Percentiles rank a stretch among this genome's conserved stretches.
These are phyloP conservation scores for Podospora tetraspora DNA, from an alignment of 495 filamentous ascomycete species.

Conservation along the genomic window DNA sequence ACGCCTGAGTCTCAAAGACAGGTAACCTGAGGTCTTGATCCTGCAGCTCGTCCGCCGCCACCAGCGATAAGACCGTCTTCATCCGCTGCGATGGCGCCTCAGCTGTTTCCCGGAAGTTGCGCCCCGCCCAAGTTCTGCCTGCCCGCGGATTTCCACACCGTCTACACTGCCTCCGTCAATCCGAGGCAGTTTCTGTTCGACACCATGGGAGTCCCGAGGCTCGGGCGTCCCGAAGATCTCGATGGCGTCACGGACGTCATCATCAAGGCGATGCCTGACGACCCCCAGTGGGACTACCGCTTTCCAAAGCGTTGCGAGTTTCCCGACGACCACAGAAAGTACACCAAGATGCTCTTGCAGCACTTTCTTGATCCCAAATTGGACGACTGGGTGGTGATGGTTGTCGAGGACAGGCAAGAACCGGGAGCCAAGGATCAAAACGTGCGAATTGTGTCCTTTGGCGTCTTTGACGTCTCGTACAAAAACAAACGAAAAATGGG, in stretches of 20 bases:
- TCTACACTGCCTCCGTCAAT: neutral
- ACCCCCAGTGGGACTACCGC: slow-evolving; percentile 38
- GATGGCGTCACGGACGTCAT: slow-evolving; percentile 34
- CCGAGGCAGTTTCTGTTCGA: neutral
- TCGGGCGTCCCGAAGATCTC: slow-evolving; percentile 25
- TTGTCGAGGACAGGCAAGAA: slow-evolving; percentile 29
- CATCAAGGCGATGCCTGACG: slow-evolving; percentile 33
- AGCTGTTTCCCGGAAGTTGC: neutral
- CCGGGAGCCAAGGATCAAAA: slow-evolving; percentile 15
- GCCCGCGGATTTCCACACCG: neutral
- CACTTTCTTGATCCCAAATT: slow-evolving; percentile 29
- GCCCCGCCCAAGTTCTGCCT: neutral
- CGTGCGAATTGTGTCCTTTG: slow-evolving; percentile 24
- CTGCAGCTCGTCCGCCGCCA: neutral
- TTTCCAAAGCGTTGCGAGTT: slow-evolving; percentile 28
- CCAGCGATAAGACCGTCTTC: neutral
- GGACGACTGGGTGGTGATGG: slow-evolving; percentile 36
- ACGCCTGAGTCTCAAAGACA: neutral
- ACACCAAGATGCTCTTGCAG: slow-evolving; percentile 31
- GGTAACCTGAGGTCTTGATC: neutral
- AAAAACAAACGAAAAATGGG: slow-evolving; percentile 29
- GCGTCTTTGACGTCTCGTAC: slow-evolving; percentile 34
- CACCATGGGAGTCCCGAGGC: slow-evolving; percentile 18
- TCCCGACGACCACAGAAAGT: slow-evolving; percentile 34
- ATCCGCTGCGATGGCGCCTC: neutral